Evolutionary conservation across 768 basidiomycete species (phyloP).

Genomic region (Lactarius vividus): DNA sequence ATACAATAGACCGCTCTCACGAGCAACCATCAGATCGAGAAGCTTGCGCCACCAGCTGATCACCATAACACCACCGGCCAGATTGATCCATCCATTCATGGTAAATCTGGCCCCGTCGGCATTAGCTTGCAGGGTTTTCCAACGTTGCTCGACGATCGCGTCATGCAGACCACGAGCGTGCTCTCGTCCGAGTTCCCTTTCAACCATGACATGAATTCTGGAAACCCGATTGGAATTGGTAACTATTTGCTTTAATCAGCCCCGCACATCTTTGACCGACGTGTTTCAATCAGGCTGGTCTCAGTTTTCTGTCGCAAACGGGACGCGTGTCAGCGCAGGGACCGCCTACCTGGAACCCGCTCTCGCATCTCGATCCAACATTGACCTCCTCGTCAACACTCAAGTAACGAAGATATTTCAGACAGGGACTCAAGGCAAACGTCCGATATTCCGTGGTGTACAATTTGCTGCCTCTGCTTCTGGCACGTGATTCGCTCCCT

Average conservation of each 20-base stretch:
- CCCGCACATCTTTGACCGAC: background rate
- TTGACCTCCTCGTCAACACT: conserved; percentile 20
- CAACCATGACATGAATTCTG: conserved; percentile 44
- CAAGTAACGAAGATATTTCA: conserved; percentile 27
- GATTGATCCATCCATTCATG: conserved; percentile 40
- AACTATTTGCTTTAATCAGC: conserved; percentile 1
- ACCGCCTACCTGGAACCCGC: conserved; percentile 15
- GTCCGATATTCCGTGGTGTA: conserved; percentile 16
- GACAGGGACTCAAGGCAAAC: conserved; percentile 3
- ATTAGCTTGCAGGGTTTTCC: conserved; percentile 7
- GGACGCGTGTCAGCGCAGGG: conserved; percentile 15
- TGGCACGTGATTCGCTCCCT: background rate
- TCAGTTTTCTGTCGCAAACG: conserved; percentile 1
- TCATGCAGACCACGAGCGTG: conserved; percentile 40
- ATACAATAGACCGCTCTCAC: background rate
- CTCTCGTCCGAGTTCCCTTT: conserved; percentile 40
- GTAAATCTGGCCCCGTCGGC: conserved; percentile 37
- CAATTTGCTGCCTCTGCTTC: conserved; percentile 5
- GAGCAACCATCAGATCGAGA: conserved; percentile 36
- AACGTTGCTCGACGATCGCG: conserved; percentile 32
- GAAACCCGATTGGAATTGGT: conserved; percentile 43
- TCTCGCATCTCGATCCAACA: conserved; percentile 3
- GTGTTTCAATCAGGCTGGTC: background rate
- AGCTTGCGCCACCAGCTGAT: conserved; percentile 39
- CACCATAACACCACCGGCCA: conserved; percentile 39